These are phyloP conservation scores for Cyclospora cayetanensis DNA, from an alignment of 169 alveolate species.

Conservation along the genomic window DNA sequence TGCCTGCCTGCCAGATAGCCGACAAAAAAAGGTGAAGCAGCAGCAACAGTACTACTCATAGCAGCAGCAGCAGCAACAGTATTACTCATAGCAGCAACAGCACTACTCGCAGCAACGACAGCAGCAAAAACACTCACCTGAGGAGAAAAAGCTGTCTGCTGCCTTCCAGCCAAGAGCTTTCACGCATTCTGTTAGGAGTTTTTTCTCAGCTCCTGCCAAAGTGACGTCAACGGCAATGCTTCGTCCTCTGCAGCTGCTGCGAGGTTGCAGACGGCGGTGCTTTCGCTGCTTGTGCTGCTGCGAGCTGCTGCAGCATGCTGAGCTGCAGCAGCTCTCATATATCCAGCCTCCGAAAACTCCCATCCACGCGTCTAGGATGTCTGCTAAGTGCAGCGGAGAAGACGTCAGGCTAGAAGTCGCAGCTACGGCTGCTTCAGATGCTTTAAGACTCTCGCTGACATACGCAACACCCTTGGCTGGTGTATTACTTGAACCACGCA, in stretches of 20 bases:
- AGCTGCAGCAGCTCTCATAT: background rate
- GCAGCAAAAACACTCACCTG: background rate
- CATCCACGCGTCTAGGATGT: background rate
- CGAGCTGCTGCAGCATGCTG: background rate
- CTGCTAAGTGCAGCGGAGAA: background rate
- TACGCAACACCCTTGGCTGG: background rate
- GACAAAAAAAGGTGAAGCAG: background rate
- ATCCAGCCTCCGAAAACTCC: background rate
- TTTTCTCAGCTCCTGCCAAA: background rate
- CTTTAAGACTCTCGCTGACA: background rate
- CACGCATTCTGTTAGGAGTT: background rate
- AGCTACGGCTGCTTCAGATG: background rate
- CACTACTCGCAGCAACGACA: background rate
- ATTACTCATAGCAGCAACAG: background rate
- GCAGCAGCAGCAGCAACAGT: background rate
- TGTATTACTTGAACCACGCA: background rate
- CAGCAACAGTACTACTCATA: background rate
- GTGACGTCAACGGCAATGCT: background rate
- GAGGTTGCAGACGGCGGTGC: background rate
- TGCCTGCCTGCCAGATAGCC: background rate
- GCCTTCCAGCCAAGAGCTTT: background rate
- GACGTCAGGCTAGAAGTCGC: too few species aligned
- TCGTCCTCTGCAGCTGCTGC: background rate
- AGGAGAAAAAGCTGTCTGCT: background rate
- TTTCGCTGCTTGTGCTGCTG: background rate